Conservation (phyloP, 768 basidiomycete species). For the Mycena rosella region DNA sequence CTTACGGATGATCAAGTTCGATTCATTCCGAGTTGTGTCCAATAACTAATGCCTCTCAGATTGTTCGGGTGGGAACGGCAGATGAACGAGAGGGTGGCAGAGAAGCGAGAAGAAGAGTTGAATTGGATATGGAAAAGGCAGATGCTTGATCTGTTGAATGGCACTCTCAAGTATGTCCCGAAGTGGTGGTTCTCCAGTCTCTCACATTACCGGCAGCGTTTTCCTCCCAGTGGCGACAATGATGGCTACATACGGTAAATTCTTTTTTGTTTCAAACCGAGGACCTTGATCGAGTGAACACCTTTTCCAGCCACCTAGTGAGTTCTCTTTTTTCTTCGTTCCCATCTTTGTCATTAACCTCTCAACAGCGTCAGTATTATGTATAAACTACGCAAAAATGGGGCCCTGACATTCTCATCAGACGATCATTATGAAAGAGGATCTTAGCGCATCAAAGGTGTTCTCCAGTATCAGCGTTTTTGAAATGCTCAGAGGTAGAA, state of each 20-base stretch:
- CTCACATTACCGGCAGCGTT: constrained; percentile 53
- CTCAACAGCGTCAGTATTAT: constrained; percentile 15
- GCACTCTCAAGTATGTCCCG: constrained; percentile 57
- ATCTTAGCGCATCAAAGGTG: constrained; percentile 57
- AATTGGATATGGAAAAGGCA: constrained; percentile 61
- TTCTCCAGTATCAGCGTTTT: constrained; percentile 73
- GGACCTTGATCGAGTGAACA: not conserved
- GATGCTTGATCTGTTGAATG: constrained; percentile 63
- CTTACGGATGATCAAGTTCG: constrained; percentile 74
- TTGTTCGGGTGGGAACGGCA: constrained; percentile 78
- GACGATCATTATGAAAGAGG: constrained; percentile 57
- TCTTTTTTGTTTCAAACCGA: not conserved
- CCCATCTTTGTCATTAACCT: not conserved
- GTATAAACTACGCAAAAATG: no score
- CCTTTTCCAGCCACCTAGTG: constrained; percentile 28
- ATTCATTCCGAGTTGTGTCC: not conserved
- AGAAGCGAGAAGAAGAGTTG: constrained; percentile 74
- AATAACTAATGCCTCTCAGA: not conserved
- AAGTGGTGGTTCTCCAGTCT: no score
- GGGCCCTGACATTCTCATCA: constrained; percentile 22
- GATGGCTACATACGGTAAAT: constrained; percentile 68
- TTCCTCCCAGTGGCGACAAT: constrained; percentile 74
- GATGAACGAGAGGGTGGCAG: constrained; percentile 65
- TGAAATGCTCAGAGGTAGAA: no score
- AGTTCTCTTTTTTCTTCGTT: constrained; percentile 1